These are phyloP conservation scores for Tolypocladium ophioglossoides DNA, from an alignment of 2,329 filamentous ascomycete genomes.

Conservation along the genomic window DNA sequence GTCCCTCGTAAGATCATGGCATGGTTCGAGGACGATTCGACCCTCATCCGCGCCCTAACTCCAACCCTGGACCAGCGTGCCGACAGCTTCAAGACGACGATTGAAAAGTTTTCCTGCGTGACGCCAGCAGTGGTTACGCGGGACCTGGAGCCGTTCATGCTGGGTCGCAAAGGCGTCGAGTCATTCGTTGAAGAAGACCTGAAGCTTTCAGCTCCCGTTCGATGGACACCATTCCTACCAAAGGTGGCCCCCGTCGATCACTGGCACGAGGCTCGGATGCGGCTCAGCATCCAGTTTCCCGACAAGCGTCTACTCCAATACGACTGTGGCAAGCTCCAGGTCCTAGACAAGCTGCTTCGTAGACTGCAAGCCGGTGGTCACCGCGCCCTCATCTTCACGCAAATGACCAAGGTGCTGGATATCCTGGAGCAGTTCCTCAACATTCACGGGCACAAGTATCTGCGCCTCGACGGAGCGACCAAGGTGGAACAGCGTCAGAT, in stretches of 20 bases:
- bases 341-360: conserved; percentile 75
- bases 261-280: conserved; percentile 89
- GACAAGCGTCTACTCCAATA: conserved; percentile 95
- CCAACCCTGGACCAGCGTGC: conserved; percentile 65
- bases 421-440: conserved; percentile 97
- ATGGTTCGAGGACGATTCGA: conserved; percentile 66
- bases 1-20: conserved; percentile 53
- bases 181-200: conserved; percentile 47
- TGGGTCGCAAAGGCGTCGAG: conserved; percentile 50
- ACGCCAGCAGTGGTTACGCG: conserved; percentile 81
- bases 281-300: conserved; percentile 89
- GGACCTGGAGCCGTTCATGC: conserved; percentile 58
- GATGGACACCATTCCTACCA: conserved; percentile 45
- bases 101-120: conserved; percentile 84
- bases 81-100: conserved; percentile 57
- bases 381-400: conserved; percentile 93
- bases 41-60: conserved; percentile 55
- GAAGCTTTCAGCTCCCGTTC: conserved; percentile 44
- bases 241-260: conserved; percentile 57
- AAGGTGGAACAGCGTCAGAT: conserved; percentile 94
- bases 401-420: conserved; percentile 98
- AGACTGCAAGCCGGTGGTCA: conserved; percentile 83
- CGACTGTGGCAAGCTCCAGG: conserved; percentile 93
- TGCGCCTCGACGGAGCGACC: conserved; percentile 91
- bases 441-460: conserved; percentile 93